phyloP scores from a whole-genome alignment of 176 grass and related monocot genomes.

The Cenchrus purpureus region DNA sequence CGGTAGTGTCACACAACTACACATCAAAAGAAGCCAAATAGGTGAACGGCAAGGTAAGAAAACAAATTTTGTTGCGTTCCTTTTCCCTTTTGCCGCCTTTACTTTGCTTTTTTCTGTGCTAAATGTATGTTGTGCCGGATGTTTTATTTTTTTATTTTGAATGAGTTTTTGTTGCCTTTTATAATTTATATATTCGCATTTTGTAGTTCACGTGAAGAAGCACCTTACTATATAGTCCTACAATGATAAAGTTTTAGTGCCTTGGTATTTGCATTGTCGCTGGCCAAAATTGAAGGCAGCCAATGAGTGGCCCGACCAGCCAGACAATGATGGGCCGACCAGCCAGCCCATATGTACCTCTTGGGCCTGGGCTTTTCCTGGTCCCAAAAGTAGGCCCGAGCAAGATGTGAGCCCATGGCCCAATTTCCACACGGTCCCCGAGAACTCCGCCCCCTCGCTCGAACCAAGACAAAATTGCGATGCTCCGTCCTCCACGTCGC shows the following conservation, averaged over 20 bases:
- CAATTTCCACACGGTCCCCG: neutral
- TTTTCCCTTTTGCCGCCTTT: neutral
- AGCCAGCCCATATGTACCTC: too few species aligned
- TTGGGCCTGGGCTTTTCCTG: neutral
- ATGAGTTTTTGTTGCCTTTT: neutral
- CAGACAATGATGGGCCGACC: too few species aligned
- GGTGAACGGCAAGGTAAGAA: neutral
- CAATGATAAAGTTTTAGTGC: too few species aligned
- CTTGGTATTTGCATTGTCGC: too few species aligned
- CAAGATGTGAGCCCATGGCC: neutral
- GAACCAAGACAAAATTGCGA: slow-evolving; percentile 22
- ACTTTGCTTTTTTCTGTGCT: neutral
- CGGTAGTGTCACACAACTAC: neutral
- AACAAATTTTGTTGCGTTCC: too few species aligned
- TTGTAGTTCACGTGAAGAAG: neutral
- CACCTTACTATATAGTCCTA: too few species aligned
- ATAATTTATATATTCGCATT: neutral
- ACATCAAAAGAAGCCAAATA: neutral
- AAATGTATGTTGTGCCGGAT: neutral
- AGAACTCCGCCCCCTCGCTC: slow-evolving; percentile 24
- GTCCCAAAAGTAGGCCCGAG: neutral
- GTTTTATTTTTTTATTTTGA: neutral
- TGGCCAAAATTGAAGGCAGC: too few species aligned
- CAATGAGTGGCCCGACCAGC: too few species aligned
- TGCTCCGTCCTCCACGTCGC: slow-evolving; percentile 6